These are phyloP conservation scores for Malus fusca DNA, from an alignment of 306 rosid species.

Conservation along the genomic window DNA sequence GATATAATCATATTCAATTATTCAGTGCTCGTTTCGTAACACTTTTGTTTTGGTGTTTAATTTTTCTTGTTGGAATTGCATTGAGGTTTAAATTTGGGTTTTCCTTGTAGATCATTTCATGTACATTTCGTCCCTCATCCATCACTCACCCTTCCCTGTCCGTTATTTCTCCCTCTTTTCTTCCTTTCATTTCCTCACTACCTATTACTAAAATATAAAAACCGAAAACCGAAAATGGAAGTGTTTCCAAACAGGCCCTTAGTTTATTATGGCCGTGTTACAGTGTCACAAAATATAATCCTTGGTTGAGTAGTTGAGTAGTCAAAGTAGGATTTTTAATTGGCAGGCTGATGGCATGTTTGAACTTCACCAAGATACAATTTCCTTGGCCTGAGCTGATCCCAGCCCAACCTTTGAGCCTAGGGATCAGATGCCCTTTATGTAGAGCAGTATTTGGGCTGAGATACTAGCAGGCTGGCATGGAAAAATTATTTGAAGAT, in stretches of 20 bases:
- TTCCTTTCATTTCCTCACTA: neutral
- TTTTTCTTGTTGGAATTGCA: neutral
- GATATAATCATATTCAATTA: neutral
- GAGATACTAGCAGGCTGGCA: neutral
- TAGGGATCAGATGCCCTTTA: neutral
- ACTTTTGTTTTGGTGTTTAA: neutral
- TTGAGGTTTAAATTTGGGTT: neutral
- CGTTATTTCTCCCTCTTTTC: neutral
- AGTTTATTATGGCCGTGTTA: neutral
- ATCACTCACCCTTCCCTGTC: neutral
- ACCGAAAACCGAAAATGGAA: neutral
- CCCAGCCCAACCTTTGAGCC: neutral
- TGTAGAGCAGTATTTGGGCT: neutral
- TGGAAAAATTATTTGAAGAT: neutral
- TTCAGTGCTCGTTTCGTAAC: neutral
- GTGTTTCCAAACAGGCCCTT: neutral
- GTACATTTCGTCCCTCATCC: neutral
- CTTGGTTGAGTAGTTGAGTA: neutral
- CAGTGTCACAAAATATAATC: neutral
- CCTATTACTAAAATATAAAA: neutral
- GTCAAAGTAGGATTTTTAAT: neutral
- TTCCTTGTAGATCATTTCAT: neutral
- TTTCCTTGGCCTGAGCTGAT: neutral
- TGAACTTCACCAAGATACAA: neutral
- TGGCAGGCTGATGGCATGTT: neutral